Percentiles rank a stretch among this genome's conserved stretches.
Evolutionary conservation across 352 stramenopile genomes (phyloP).

Genomic region (Phytophthora rubi): DNA sequence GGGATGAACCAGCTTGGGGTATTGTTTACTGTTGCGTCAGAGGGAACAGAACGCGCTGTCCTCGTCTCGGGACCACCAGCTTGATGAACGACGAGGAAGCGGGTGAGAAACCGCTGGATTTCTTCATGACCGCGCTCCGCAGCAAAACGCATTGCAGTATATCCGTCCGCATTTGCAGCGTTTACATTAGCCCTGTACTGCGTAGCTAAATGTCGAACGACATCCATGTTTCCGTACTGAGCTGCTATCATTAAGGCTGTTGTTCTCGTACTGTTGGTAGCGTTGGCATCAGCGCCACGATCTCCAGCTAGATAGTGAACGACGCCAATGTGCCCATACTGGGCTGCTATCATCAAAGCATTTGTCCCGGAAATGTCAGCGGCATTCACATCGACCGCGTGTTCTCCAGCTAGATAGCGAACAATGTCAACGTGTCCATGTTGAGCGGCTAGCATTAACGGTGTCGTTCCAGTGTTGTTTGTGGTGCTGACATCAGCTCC

Average conservation of each 20-base stretch:
- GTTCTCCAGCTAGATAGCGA: background rate
- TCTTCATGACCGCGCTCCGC: background rate
- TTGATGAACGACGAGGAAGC: background rate
- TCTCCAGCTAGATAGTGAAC: background rate
- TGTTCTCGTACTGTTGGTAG: background rate
- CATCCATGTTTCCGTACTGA: background rate
- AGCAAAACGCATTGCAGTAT: background rate
- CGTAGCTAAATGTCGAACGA: background rate
- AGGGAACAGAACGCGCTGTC: background rate
- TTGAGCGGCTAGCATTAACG: background rate
- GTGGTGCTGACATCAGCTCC: constrained; percentile 3
- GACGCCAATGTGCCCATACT: background rate
- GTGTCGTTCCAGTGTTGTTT: constrained; percentile 5
- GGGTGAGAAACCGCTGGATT: background rate
- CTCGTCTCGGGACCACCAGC: background rate
- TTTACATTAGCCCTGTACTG: background rate
- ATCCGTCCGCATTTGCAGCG: background rate
- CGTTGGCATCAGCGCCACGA: constrained; percentile 6
- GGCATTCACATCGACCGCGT: background rate
- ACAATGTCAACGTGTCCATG: background rate
- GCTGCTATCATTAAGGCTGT: constrained; percentile 6
- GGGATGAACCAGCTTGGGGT: background rate
- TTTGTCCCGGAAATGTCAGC: background rate
- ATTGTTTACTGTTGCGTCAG: background rate
- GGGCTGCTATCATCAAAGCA: background rate